phyloP scores from a whole-genome alignment of 2,329 filamentous ascomycete genomes.

The Sclerotinia trifoliorum region DNA sequence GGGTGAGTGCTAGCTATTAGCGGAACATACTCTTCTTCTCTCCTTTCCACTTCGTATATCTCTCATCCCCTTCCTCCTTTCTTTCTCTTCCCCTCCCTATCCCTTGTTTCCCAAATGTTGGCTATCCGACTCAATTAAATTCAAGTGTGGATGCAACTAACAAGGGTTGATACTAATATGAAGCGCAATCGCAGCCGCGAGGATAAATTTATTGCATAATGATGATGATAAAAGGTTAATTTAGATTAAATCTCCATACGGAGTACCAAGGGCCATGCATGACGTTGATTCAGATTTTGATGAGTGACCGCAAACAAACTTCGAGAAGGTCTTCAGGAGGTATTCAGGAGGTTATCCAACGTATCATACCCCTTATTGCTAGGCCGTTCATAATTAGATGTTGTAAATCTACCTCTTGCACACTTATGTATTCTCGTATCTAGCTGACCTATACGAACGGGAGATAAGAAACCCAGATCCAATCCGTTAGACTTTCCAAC shows the following conservation, averaged over 20 bases:
- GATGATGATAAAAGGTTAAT: not conserved
- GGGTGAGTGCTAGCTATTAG: too few relatives aligned
- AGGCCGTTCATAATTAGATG: not conserved
- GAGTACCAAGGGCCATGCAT: not conserved
- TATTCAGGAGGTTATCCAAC: not conserved
- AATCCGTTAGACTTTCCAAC: not conserved
- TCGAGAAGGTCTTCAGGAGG: not conserved
- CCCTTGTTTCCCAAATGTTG: not conserved
- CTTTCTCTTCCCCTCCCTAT: not conserved
- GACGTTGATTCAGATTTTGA: conserved; percentile 15
- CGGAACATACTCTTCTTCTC: not conserved
- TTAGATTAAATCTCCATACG: conserved; percentile 7
- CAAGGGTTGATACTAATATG: conserved; percentile 7
- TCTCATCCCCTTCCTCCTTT: too few relatives aligned
- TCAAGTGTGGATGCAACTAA: conserved; percentile 2
- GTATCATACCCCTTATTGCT: not conserved
- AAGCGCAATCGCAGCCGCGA: conserved; percentile 10
- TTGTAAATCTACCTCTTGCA: not conserved
- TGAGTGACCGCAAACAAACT: not conserved
- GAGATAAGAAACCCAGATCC: not conserved
- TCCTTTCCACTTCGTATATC: not conserved
- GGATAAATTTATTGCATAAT: not conserved
- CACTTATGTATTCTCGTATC: conserved; percentile 5
- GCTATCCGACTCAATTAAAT: not conserved
- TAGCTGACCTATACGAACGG: not conserved